Conservation (phyloP, 768 basidiomycete genomes). For the Tulasnella calospora region DNA sequence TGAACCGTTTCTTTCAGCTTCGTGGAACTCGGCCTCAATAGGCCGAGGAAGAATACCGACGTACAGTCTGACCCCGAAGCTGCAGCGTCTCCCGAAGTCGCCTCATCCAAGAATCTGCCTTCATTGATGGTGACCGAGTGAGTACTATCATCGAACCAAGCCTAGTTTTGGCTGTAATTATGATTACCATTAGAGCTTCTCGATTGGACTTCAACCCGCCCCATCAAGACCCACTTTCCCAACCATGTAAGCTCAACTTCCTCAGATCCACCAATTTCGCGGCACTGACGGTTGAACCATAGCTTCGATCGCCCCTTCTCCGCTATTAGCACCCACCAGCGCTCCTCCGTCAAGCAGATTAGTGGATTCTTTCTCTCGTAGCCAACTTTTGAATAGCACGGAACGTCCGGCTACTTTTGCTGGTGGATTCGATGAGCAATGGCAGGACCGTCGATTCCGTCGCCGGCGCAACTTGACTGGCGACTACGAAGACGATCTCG, state of each 20-base stretch:
- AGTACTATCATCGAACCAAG: background rate
- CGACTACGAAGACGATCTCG: slow-evolving; percentile 11
- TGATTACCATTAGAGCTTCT: background rate
- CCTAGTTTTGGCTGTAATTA: background rate
- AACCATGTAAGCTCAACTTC: background rate
- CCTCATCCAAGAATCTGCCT: background rate
- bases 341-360: slow-evolving; percentile 15
- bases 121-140: slow-evolving; percentile 11
- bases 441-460: background rate
- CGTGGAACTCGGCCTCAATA: slow-evolving; percentile 15
- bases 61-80: slow-evolving; percentile 24
- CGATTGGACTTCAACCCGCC: background rate
- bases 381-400: background rate
- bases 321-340: background rate
- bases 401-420: background rate
- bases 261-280: background rate
- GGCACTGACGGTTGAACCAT: background rate
- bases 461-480: slow-evolving; percentile 19
- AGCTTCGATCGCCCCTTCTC: slow-evolving; percentile 6
- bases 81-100: background rate
- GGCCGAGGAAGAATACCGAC: slow-evolving; percentile 20
- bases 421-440: background rate
- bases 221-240: background rate
- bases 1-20: background rate
- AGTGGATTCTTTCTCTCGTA: background rate